Evolutionary conservation across 2,329 filamentous ascomycete species (phyloP), one percentile per base, ranked within the genome.

Genomic region (Emydomyces testavorans): DNA sequence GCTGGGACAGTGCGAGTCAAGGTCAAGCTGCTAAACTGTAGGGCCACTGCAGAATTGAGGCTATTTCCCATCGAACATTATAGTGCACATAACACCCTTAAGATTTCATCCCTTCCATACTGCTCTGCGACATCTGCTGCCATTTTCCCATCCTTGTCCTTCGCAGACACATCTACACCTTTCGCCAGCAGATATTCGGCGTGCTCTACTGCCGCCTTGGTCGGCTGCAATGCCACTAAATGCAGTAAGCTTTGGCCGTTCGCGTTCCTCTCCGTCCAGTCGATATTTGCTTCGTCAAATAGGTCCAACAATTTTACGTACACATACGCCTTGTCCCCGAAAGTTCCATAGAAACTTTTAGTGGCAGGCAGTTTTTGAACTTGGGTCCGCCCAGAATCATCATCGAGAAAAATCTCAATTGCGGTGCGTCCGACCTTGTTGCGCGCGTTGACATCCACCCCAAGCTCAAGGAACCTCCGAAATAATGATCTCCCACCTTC

Each of bases 151-250:
- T 48, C 45, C 35, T 40, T 36, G 36, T 48, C 45, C 36, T 39
- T 39, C 23, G 34, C 35, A 31, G 45, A 39, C 24, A 26, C 45
- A 40, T 48, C 45, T 20, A 48, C 45, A 24, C 45, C 45, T 23
- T 48, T 48, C 24, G 18, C 37, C 45, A 48, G 45, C 35, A 48
- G 36, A 48, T 48, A 48, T 40, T 48, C 36, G 31, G 45, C 45
- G 24, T 39, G 45, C 26, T 40, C 21, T 23, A 40, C 23, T n/a
- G 45, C 45, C 35, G 18, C 18, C 36, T 24, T 32, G 5, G 45
- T 31, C 37, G 35, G 10, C 29, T 48, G 45, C 45, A 40, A 40
- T 31, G 45, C 45, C 20, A 48, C 45, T 16, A 48, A 34, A 34
- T 48, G 45, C 2, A 48, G 45, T 40, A 48, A 40, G 32, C 35